Evolutionary conservation across 495 filamentous ascomycete genomes (phyloP).

Genomic region (Letharia lupina): DNA sequence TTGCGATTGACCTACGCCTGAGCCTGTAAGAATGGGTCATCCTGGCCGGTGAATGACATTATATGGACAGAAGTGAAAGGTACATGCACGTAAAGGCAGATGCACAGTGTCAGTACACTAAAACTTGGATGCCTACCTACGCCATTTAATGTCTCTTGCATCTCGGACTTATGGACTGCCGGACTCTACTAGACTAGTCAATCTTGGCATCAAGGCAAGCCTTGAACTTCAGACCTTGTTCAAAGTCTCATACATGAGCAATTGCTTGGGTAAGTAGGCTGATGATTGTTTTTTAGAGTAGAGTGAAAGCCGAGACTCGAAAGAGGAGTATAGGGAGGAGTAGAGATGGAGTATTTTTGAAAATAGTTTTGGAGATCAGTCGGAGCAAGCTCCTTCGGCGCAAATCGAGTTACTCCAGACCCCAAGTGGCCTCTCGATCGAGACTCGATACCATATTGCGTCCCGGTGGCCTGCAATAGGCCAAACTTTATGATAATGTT

Average conservation of each 20-base stretch:
- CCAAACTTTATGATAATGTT: too few relatives aligned
- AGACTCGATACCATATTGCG: too few relatives aligned
- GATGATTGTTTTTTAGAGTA: too few relatives aligned
- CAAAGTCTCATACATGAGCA: background rate
- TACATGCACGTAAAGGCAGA: background rate
- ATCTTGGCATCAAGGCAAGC: background rate
- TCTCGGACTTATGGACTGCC: background rate
- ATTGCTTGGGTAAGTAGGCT: too few relatives aligned
- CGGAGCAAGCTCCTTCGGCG: too few relatives aligned
- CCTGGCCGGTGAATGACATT: conserved; percentile 62
- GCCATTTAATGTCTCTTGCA: background rate
- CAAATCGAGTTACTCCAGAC: too few relatives aligned
- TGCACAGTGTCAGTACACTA: background rate
- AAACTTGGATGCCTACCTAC: background rate
- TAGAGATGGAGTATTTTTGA: too few relatives aligned
- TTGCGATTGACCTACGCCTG: conserved; percentile 54
- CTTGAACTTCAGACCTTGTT: background rate
- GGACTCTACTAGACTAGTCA: background rate
- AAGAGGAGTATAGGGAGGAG: too few relatives aligned
- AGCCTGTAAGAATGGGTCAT: conserved; percentile 90
- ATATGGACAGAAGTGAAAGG: background rate
- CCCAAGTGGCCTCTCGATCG: too few relatives aligned
- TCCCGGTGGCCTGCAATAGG: too few relatives aligned
- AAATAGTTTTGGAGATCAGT: too few relatives aligned
- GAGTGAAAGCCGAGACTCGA: too few relatives aligned